Evolutionary conservation across 1,284 basidiomycete species (phyloP), one percentile per base, ranked within the genome.

Genomic region (Trichosporon faecale): DNA sequence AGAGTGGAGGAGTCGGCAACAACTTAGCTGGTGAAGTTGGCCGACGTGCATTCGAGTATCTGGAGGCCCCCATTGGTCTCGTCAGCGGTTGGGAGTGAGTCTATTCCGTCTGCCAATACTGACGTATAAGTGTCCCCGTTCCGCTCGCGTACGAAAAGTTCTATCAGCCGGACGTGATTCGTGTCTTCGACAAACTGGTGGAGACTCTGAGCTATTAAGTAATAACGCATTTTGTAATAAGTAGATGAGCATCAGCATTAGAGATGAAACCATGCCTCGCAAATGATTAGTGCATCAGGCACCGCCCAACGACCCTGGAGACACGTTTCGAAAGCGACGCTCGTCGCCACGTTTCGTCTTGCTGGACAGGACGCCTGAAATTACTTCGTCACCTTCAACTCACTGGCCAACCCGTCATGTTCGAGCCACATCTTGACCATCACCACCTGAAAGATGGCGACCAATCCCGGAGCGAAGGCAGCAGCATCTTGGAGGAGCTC

Each of bases 71-170:
- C 0, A 90, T 96, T n/a, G 91, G 88, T 76, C 85, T 94, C 61
- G 88, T 96, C 31, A 89, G 91, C 12, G 93, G 91, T 29, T 95
- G 94, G 94, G 94, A 96, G 93, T 95, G 77, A 88, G 93, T 89
- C 2, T 11, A 14, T 1, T 3, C 7, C 5, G 0, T n/a, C n/a
- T 21, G 37, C 14, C 1, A 5, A 7, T 11, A 29, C 68, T 69
- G 33, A 69, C 68, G 2, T n/a, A 21, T 44, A 74, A 94, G 93
- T 75, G 88, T 89, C 4, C 94, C 94, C 1, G 89, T 90, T 23
- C 90, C 89, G 29, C 85, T 96, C 75, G 90, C 91, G 65, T 95
- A 89, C 77, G 94, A 96, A 85, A 94, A 93, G 80, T 95, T 96
- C 82, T 89, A 91, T 83, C 89, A 95, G 78, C 94, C 94, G 0